Percentiles rank a stretch among this genome's conserved stretches.
phyloP scores from a whole-genome alignment of 495 filamentous ascomycete genomes.

The Daldinia caldariorum region DNA sequence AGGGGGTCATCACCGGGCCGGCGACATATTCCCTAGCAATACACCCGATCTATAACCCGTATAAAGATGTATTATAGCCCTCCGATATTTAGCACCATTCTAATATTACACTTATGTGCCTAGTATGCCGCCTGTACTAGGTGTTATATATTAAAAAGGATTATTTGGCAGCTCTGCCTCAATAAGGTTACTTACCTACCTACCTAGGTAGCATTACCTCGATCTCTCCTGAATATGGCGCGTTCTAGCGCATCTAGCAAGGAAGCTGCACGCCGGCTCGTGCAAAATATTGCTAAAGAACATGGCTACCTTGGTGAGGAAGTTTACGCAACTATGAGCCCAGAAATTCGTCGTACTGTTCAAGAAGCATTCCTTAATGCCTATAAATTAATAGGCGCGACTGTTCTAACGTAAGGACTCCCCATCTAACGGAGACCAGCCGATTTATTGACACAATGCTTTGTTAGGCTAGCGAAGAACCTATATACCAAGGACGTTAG shows the following conservation, averaged over 20 bases:
- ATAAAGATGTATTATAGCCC: neutral
- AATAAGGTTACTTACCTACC: too few species aligned
- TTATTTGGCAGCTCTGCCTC: neutral
- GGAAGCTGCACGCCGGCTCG: conserved; percentile 19
- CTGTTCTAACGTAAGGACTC: conserved; percentile 48
- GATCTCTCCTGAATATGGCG: neutral
- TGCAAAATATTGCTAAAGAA: conserved; percentile 15
- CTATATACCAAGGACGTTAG: conserved; percentile 52
- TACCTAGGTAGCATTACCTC: neutral
- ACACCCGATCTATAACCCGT: neutral
- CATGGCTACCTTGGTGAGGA: conserved; percentile 36
- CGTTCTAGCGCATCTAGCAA: neutral
- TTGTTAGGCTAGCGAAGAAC: conserved; percentile 49
- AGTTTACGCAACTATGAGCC: neutral
- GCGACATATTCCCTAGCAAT: neutral
- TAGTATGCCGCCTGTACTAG: too few species aligned
- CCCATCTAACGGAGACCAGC: neutral
- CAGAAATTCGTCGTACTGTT: conserved; percentile 41
- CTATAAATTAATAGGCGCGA: conserved; percentile 45
- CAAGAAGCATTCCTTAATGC: conserved; percentile 47
- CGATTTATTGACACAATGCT: conserved; percentile 10
- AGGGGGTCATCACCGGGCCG: neutral
- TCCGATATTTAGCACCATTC: neutral
- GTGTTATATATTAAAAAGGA: neutral
- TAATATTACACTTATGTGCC: too few species aligned